phyloP scores from a whole-genome alignment of 75 land plant genomes.

The Pinus tabuliformis region DNA sequence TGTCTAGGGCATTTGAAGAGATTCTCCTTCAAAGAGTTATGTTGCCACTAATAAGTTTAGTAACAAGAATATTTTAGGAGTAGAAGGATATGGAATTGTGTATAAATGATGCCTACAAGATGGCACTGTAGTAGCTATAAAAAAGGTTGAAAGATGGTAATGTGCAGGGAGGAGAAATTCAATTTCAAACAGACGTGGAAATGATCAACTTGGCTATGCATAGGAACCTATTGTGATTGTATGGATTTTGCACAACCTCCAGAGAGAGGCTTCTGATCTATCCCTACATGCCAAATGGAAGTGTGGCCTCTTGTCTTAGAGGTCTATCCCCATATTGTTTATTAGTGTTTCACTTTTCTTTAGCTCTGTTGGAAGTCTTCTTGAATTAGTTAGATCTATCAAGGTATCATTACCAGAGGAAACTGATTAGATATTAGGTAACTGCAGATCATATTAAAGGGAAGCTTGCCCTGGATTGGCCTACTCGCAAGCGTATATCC shows the following conservation, averaged over 20 bases:
- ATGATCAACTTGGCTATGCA: conserved; percentile 87
- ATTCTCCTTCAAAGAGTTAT: conserved; percentile 69
- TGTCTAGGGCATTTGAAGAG: conserved; percentile 70
- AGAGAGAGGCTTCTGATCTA: conserved; percentile 83
- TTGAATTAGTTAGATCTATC: no score
- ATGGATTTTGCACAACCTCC: conserved; percentile 84
- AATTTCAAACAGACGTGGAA: conserved; percentile 91
- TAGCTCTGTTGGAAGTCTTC: no score
- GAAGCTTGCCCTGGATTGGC: conserved; percentile 64
- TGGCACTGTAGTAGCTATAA: conserved; percentile 54
- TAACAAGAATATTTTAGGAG: conserved; percentile 70
- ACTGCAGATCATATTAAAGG: no score
- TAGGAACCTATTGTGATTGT: conserved; percentile 70
- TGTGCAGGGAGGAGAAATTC: conserved; percentile 68
- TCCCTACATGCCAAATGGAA: conserved; percentile 90
- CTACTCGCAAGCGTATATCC: conserved; percentile 66
- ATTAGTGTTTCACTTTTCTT: no score
- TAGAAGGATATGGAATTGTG: conserved; percentile 77
- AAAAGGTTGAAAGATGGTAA: conserved; percentile 76
- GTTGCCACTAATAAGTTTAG: conserved; percentile 60
- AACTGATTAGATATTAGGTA: no score
- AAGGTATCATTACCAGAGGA: no score
- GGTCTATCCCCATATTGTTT: conserved; percentile 23
- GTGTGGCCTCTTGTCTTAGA: conserved; percentile 89
- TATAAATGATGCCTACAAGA: conserved; percentile 58